Percentiles rank a stretch among this genome's conserved stretches.
phyloP scores from a whole-genome alignment of 2,329 filamentous ascomycete genomes.

The Sporothrix variecibatus region DNA sequence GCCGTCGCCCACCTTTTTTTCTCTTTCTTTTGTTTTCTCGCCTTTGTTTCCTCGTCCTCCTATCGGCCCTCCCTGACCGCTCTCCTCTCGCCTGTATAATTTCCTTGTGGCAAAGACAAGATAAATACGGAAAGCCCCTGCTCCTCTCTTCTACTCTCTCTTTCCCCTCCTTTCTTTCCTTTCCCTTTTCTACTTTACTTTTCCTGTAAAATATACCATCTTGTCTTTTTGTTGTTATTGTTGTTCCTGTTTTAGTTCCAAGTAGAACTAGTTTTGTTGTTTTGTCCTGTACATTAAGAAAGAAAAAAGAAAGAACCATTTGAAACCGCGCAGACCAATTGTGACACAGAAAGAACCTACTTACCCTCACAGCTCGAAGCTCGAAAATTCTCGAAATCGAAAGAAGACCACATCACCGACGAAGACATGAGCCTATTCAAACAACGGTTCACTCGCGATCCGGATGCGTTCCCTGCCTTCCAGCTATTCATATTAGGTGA shows the following conservation, averaged over 20 bases:
- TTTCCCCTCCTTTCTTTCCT: neutral
- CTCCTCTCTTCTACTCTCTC: neutral
- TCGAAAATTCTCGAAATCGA: neutral
- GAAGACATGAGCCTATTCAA: conserved; percentile 53
- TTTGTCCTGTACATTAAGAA: conserved; percentile 5
- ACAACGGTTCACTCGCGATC: conserved; percentile 57
- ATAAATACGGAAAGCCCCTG: conserved; percentile 8
- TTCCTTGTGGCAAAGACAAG: neutral
- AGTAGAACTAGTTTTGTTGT: neutral
- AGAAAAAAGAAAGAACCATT: neutral
- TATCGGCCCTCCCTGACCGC: conserved; percentile 5
- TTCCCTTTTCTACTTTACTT: neutral
- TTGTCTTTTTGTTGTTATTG: neutral
- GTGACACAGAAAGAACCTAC: neutral
- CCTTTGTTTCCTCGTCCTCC: neutral
- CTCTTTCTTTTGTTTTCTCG: neutral
- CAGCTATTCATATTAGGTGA: conserved; percentile 85
- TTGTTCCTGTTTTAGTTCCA: conserved; percentile 3
- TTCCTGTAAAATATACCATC: neutral
- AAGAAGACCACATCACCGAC: neutral
- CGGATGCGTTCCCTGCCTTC: conserved; percentile 74
- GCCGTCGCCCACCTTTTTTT: neutral
- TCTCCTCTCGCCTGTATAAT: neutral
- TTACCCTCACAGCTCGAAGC: neutral
- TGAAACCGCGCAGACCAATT: neutral